phyloP scores from a whole-genome alignment of 805 yeast genomes.

The Kluyveromyces aestuarii region DNA sequence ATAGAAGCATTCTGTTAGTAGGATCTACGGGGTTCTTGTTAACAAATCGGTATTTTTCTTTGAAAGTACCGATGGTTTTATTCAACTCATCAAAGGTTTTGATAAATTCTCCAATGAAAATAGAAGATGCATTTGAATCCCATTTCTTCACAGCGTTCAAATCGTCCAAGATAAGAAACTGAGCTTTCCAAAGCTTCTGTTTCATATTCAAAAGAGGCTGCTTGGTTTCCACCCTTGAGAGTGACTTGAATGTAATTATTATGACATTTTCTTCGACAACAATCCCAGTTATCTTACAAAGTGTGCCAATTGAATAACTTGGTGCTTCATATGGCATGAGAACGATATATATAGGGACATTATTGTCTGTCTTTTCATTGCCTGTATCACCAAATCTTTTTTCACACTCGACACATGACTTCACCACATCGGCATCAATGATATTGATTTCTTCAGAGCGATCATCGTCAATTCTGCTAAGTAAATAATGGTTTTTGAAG shows the following conservation, averaged over 20 bases:
- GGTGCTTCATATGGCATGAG: slow-evolving; percentile 12
- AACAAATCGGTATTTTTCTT: slow-evolving; percentile 20
- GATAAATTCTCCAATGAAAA: neutral
- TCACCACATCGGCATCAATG: slow-evolving; percentile 18
- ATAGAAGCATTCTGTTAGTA: slow-evolving; percentile 31
- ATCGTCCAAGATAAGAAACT: slow-evolving; percentile 20
- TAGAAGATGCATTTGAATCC: slow-evolving; percentile 6
- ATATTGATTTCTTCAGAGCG: slow-evolving; percentile 12
- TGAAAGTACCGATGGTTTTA: slow-evolving; percentile 29
- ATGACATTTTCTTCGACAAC: slow-evolving; percentile 7
- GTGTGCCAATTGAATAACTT: slow-evolving; percentile 11
- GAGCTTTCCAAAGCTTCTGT: slow-evolving; percentile 10
- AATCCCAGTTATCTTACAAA: slow-evolving; percentile 10
- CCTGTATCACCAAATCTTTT: slow-evolving; percentile 5
- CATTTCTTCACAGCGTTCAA: slow-evolving; percentile 29
- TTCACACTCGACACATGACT: slow-evolving; percentile 15
- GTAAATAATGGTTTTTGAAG: slow-evolving; percentile 15
- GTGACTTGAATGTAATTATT: slow-evolving; percentile 13
- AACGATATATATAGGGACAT: slow-evolving; percentile 28
- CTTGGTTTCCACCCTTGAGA: slow-evolving; percentile 11
- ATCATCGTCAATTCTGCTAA: slow-evolving; percentile 4
- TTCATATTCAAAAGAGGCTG: slow-evolving; percentile 12
- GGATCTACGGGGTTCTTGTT: slow-evolving; percentile 14
- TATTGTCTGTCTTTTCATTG: slow-evolving; percentile 21
- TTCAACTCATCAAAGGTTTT: slow-evolving; percentile 8